phyloP scores from a whole-genome alignment of 2,329 filamentous ascomycete genomes.

The Chaetomium olivaceum region DNA sequence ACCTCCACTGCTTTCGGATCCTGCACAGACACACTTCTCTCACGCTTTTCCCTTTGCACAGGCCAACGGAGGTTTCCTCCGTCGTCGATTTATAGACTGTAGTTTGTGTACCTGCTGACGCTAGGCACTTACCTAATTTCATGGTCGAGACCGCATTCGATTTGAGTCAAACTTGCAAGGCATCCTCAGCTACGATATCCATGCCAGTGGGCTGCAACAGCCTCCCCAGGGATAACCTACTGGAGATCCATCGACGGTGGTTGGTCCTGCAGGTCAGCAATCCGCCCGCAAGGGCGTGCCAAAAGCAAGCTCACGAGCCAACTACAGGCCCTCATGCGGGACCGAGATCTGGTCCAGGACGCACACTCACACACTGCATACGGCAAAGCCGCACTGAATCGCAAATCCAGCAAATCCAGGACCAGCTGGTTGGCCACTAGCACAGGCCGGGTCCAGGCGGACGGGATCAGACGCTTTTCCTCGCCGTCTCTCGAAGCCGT shows the following conservation, averaged over 20 bases:
- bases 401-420: constrained; percentile 10
- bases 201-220: constrained; percentile 23
- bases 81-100: not conserved
- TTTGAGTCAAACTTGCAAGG: not conserved
- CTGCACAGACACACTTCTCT: too few relatives aligned
- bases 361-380: constrained; percentile 17
- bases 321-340: constrained; percentile 22
- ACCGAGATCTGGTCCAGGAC: constrained; percentile 25
- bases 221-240: not conserved
- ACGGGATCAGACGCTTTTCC: constrained; percentile 21
- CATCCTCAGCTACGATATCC: not conserved
- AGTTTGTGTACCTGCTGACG: not conserved
- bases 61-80: not conserved
- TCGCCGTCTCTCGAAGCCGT: not conserved
- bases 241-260: constrained; percentile 25
- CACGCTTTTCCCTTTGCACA: too few relatives aligned
- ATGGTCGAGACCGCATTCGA: not conserved
- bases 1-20: too few relatives aligned
- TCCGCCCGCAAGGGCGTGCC: constrained; percentile 29
- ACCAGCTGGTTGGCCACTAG: constrained; percentile 23
- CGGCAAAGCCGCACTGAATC: constrained; percentile 24
- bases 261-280: constrained; percentile 28
- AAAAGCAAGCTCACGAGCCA: constrained; percentile 27
- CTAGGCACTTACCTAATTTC: not conserved
- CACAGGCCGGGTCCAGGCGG: constrained; percentile 18